Evolutionary conservation across 768 basidiomycete genomes (phyloP).

Genomic region (Ephemerocybe angulata): DNA sequence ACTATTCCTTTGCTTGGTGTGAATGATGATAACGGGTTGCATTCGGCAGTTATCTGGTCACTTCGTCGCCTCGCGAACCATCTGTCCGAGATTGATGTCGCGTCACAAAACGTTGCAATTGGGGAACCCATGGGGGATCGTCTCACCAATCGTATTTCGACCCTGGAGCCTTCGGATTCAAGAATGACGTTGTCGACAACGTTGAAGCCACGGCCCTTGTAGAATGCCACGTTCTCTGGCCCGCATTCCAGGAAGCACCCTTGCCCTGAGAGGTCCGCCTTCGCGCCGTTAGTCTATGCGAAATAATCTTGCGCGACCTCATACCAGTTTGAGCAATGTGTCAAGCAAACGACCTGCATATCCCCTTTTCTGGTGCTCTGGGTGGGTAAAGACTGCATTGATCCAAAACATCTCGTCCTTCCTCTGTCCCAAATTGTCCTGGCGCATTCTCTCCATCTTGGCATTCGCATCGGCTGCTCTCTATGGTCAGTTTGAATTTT

Average conservation of each 20-base stretch:
- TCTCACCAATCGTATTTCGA: no score
- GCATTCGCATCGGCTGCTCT: not conserved
- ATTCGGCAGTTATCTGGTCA: not conserved
- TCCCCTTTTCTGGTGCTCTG: not conserved
- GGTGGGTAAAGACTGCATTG: not conserved
- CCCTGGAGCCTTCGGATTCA: no score
- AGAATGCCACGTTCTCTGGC: no score
- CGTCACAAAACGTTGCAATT: no score
- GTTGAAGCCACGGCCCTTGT: no score
- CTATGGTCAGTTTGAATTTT: not conserved
- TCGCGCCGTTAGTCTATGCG: not conserved
- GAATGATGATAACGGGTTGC: not conserved
- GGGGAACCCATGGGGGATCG: not conserved
- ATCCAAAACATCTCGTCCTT: not conserved
- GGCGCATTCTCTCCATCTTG: not conserved
- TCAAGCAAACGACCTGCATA: not conserved
- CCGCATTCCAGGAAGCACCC: no score
- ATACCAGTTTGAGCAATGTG: not conserved
- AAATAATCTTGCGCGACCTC: not conserved
- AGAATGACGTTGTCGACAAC: no score
- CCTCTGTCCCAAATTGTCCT: not conserved
- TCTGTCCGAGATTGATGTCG: not conserved
- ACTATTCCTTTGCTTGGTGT: not conserved
- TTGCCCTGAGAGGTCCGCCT: no score
- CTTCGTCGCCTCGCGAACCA: not conserved